Percentiles rank a stretch among this genome's conserved stretches.
Evolutionary conservation across 805 yeast species (phyloP).

Genomic region (Kazachstania psychrophila): DNA sequence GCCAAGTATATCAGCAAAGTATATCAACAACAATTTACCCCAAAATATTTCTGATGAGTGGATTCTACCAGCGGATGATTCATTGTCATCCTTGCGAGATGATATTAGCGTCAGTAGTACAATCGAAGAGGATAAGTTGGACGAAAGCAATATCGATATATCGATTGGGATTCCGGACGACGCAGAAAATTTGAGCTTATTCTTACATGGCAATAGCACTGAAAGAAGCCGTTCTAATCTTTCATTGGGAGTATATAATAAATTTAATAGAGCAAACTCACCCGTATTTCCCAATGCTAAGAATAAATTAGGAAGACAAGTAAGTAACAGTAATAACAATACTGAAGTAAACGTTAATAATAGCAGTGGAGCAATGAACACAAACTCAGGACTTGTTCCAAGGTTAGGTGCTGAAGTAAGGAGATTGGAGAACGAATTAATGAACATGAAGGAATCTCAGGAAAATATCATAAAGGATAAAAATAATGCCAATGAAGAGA

Average conservation of each 20-base stretch:
- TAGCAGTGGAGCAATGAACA: conserved; percentile 3
- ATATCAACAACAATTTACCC: background rate
- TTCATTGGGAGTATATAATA: background rate
- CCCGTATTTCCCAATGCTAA: background rate
- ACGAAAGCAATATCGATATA: conserved; percentile 1
- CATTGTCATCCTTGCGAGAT: conserved; percentile 2
- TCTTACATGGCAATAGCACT: background rate
- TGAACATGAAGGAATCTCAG: conserved; percentile 55
- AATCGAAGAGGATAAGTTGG: background rate
- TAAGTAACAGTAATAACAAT: conserved; percentile 2
- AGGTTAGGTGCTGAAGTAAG: conserved; percentile 71
- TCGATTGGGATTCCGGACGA: conserved; percentile 18
- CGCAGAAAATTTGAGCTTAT: conserved; percentile 18
- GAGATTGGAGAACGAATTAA: conserved; percentile 69
- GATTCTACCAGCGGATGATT: conserved; percentile 10
- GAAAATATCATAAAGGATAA: conserved; percentile 46
- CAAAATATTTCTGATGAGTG: conserved; percentile 11
- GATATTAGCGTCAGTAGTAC: background rate
- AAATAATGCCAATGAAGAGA: conserved; percentile 57
- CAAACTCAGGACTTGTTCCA: conserved; percentile 49
- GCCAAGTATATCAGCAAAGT: background rate
- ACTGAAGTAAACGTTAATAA: background rate
- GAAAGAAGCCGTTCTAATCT: conserved; percentile 3
- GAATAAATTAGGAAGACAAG: background rate
- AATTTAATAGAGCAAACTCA: background rate